These are phyloP conservation scores for Taphrina communis DNA, from an alignment of 1,139 yeast genomes.

Conservation along the genomic window DNA sequence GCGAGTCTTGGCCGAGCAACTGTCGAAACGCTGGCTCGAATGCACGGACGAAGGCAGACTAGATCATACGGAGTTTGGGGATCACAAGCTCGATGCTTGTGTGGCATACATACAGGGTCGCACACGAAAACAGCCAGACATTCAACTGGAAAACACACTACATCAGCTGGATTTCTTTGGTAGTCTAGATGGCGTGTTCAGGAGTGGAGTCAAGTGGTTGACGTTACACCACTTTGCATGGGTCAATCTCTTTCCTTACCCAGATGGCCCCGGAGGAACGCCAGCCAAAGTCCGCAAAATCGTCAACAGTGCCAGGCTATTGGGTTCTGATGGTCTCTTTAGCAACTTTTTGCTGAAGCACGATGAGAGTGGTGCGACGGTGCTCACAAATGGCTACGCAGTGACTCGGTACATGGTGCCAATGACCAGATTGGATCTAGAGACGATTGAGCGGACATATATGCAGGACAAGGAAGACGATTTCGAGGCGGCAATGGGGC, in stretches of 20 bases:
- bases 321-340: constrained; percentile 9
- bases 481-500: constrained; percentile 4
- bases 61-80: constrained; percentile 15
- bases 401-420: constrained; percentile 15
- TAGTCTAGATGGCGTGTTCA: constrained; percentile 13
- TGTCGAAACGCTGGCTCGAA: constrained; percentile 14
- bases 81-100: constrained; percentile 30
- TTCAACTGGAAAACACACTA: constrained; percentile 5
- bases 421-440: constrained; percentile 15
- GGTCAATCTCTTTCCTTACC: constrained; percentile 20
- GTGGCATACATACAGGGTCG: constrained; percentile 23
- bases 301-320: constrained; percentile 11
- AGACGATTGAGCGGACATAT: constrained; percentile 9
- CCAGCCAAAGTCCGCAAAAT: constrained; percentile 15
- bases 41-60: constrained; percentile 7
- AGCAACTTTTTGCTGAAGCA: constrained; percentile 21
- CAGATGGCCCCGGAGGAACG: constrained; percentile 15
- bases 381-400: constrained; percentile 23
- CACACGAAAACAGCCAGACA: constrained; percentile 6
- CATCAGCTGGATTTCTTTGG: constrained; percentile 18
- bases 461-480: constrained; percentile 2
- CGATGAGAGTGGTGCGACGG: constrained; percentile 8
- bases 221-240: constrained; percentile 20
- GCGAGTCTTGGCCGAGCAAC: constrained; percentile 9
- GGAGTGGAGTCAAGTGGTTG: constrained; percentile 25